Evolutionary conservation across 495 filamentous ascomycete genomes (phyloP).

Genomic region (Trichocladium antarcticum): DNA sequence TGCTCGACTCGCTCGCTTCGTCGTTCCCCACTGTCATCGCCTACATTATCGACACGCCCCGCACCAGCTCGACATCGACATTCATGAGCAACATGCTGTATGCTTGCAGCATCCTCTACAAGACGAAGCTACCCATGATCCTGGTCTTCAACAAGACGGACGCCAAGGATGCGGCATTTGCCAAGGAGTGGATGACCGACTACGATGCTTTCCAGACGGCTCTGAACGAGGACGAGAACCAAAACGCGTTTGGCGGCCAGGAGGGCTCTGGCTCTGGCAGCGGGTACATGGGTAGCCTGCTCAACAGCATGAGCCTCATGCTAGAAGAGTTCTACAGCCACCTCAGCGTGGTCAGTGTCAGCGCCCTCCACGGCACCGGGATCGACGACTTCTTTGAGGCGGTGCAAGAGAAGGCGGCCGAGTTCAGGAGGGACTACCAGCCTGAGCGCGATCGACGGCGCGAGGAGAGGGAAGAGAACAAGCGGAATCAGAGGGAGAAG

Average conservation of each 20-base stretch:
- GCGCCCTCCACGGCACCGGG: conserved; percentile 82
- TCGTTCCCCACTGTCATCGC: conserved; percentile 93
- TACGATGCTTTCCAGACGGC: conserved; percentile 92
- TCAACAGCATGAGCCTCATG: conserved; percentile 97
- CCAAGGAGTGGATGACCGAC: conserved; percentile 99
- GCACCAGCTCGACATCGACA: conserved; percentile 80
- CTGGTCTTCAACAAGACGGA: conserved; percentile 98
- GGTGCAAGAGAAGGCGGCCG: conserved; percentile 71
- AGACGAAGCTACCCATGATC: conserved; percentile 96
- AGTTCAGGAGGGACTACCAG: conserved; percentile 85
- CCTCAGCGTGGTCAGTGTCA: conserved; percentile 83
- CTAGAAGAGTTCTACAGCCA: conserved; percentile 96
- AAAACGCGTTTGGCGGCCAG: conserved; percentile 61
- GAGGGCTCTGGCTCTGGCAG: conserved; percentile 64
- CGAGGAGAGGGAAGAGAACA: conserved; percentile 61
- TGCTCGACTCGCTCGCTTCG: conserved; percentile 86
- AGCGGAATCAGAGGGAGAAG: conserved; percentile 56
- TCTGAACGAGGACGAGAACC: conserved; percentile 64
- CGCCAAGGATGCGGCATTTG: conserved; percentile 78
- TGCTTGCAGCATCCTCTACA: conserved; percentile 95
- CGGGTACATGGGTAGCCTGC: conserved; percentile 91
- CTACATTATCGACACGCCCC: conserved; percentile 93
- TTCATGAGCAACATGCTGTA: conserved; percentile 99
- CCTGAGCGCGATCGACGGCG: conserved; percentile 77
- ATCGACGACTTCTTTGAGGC: conserved; percentile 88